phyloP scores from a whole-genome alignment of 2,329 filamentous ascomycete species.

The Trichoderma hamatum region DNA sequence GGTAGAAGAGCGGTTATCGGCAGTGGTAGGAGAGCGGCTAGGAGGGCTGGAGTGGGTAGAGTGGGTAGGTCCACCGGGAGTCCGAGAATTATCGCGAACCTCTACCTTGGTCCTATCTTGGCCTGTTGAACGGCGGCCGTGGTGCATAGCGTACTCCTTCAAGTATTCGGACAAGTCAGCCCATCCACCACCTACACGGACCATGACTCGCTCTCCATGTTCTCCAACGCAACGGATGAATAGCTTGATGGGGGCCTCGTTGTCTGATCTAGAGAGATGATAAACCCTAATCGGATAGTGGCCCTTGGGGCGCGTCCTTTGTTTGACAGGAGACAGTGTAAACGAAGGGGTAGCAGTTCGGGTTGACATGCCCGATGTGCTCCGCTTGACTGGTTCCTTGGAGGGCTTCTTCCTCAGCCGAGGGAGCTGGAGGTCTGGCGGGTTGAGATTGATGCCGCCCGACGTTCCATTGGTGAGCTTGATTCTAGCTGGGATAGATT shows the following conservation, averaged over 20 bases:
- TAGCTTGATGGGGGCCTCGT: slow-evolving; percentile 87
- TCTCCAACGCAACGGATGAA: slow-evolving; percentile 93
- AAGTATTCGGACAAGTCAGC: slow-evolving; percentile 94
- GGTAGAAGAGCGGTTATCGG: slow-evolving; percentile 44
- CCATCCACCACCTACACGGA: slow-evolving; percentile 97
- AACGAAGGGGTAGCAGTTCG: slow-evolving; percentile 68
- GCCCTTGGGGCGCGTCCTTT: slow-evolving; percentile 53
- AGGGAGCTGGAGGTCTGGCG: slow-evolving; percentile 59
- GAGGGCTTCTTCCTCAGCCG: slow-evolving; percentile 49
- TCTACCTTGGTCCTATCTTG: slow-evolving; percentile 58
- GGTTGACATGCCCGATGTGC: slow-evolving; percentile 56
- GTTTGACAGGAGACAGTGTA: slow-evolving; percentile 66
- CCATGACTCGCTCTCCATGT: slow-evolving; percentile 91
- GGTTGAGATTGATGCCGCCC: slow-evolving; percentile 56
- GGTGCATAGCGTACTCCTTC: slow-evolving; percentile 89
- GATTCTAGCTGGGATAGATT: slow-evolving; percentile 78
- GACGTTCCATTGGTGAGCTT: slow-evolving; percentile 62
- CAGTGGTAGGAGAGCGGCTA: slow-evolving; percentile 47
- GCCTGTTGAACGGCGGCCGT: slow-evolving; percentile 68
- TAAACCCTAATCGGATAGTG: slow-evolving; percentile 86
- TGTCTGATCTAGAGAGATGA: slow-evolving; percentile 81
- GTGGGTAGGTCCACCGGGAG: slow-evolving; percentile 35
- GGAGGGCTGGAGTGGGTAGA: slow-evolving; percentile 46
- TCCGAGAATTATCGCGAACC: slow-evolving; percentile 54
- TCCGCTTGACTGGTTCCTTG: slow-evolving; percentile 50